Base-by-base conservation (phyloP, 192 early-diverging fungal species). In the Pilaira anomala region DNA sequence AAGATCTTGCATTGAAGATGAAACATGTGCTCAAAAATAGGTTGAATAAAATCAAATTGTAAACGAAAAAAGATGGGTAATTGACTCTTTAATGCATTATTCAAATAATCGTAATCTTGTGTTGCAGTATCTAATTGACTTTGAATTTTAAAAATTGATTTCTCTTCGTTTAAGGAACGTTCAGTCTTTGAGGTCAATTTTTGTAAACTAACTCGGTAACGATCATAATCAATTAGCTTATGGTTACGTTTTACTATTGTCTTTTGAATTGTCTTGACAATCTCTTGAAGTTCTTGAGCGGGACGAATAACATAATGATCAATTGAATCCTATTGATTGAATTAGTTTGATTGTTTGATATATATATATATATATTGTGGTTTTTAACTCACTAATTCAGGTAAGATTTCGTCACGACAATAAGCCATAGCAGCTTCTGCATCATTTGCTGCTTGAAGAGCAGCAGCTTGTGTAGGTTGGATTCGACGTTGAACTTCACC, bases 141-240 rank as follows among this genome's bases (percentile, higher is more conserved):
- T 30, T 60, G 26, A 42, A 82, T 77, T 78, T 89, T 87, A 65
- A 80, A 82, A 19, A 86, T 78, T 33, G 78, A 65, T 59, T 86
- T 85, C 55, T 91, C 88, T 25, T 92, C 89, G 40, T 64, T 78
- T 28, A 87, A 66, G 0, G 81, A 80, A 25, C 71, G 66, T 8
- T 83, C 81, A 36, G 83, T 79, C 69, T 91, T 89, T 28, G 79
- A 86, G 49, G 84, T 76, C 21, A 93, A 62, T 72, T 96, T 97
- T 42, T 87, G 83, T 29, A 95, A 75, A 16, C 76, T 74, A 29
- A 80, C 76, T 9, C 84, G 71, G 73, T 88, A 87, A 28, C 97
- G 83, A 66, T 98, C 97, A 71, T 91, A 97, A 73, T 98, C 97
- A 8, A 96, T 65, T 39, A 92, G 74, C 77, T 98, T 98, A 76